phyloP scores from a whole-genome alignment of 331 rosid genomes.

The Spiraea crenata region DNA sequence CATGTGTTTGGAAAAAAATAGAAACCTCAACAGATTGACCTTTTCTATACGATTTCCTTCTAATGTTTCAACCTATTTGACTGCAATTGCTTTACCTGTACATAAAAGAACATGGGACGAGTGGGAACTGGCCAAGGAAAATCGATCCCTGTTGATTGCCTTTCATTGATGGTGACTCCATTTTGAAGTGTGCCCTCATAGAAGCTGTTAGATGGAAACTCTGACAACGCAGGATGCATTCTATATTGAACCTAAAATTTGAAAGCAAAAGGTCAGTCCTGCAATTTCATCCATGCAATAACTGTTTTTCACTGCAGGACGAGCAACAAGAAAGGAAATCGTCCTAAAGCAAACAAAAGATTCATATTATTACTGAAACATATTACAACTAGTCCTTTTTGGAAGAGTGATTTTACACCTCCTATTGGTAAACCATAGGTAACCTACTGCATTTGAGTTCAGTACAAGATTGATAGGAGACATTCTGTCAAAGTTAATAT shows the following conservation, averaged over 20 bases:
- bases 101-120: slow-evolving; percentile 98
- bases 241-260: slow-evolving; percentile 89
- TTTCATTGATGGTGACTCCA: slow-evolving; percentile 94
- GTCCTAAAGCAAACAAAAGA: neutral
- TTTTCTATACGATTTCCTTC: neutral
- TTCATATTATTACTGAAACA: neutral
- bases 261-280: neutral
- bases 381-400: neutral
- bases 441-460: neutral
- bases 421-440: neutral
- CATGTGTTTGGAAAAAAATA: neutral
- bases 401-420: neutral
- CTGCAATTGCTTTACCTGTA: slow-evolving; percentile 61
- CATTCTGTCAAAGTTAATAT: neutral
- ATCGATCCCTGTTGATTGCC: slow-evolving; percentile 94
- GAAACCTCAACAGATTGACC: neutral
- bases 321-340: neutral
- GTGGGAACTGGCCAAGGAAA: slow-evolving; percentile 99
- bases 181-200: slow-evolving; percentile 98
- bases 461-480: neutral
- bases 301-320: neutral
- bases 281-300: neutral
- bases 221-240: slow-evolving; percentile 97
- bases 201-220: slow-evolving; percentile 97
- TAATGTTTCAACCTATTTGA: neutral